phyloP scores from a whole-genome alignment of 768 basidiomycete species.

The Lactarius pseudohatsudake region DNA sequence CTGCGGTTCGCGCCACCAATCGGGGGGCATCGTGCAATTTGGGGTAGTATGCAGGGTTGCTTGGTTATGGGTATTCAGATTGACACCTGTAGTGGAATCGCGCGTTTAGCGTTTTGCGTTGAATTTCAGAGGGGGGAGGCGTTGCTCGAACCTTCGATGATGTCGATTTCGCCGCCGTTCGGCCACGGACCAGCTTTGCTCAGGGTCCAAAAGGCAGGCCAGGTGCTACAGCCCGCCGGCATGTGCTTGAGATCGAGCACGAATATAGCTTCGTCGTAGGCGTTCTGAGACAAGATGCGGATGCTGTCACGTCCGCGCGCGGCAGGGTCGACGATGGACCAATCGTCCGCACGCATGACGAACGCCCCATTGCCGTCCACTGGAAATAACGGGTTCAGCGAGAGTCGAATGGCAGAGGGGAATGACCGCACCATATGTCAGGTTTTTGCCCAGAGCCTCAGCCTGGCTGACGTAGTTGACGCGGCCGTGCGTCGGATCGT shows the following conservation, averaged over 20 bases:
- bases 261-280: constrained; percentile 48
- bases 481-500: constrained; percentile 63
- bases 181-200: constrained; percentile 57
- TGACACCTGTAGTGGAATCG: constrained; percentile 43
- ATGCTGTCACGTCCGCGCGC: constrained; percentile 60
- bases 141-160: constrained; percentile 50
- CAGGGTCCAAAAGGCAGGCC: constrained; percentile 66
- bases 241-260: constrained; percentile 59
- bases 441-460: constrained; percentile 44
- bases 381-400: constrained; percentile 16
- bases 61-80: constrained; percentile 45
- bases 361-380: constrained; percentile 43
- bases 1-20: constrained; percentile 35
- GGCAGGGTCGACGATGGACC: constrained; percentile 37
- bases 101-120: not conserved
- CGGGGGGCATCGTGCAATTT: constrained; percentile 46
- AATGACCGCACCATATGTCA: constrained; percentile 46
- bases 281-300: constrained; percentile 48
- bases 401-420: not conserved
- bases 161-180: constrained; percentile 56
- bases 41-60: constrained; percentile 56
- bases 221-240: constrained; percentile 60
- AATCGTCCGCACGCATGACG: constrained; percentile 56
- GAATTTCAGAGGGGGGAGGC: not conserved
- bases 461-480: constrained; percentile 54